Evolutionary conservation across 371 early-diverging fungal genomes (phyloP), one percentile per base, ranked within the genome.

Genomic region (Entomophthora muscae): DNA sequence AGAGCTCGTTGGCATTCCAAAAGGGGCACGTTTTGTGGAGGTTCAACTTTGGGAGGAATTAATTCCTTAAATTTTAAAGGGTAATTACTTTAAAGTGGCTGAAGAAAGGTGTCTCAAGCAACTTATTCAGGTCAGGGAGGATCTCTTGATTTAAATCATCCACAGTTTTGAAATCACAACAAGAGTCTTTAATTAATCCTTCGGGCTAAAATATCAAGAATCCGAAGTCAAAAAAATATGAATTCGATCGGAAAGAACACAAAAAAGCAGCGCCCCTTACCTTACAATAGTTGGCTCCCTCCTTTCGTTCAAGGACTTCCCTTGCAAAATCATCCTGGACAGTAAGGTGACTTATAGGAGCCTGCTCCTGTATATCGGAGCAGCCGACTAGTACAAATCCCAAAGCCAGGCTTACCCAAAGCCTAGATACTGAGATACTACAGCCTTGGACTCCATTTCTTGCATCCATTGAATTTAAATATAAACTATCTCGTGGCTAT

Each of bases 11-110:
- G 29, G 86, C 88, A 26, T 75, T 70, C 96, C 96, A 97, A 71
- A 94, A 94, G 5, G 86, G 88, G 69, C 98, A 97, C 29, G 86
- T 85, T 70, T 88, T 88, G 76, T 86, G 84, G 53, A 97, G 72
- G 69, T 95, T 85, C 29, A 93, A 79, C 88, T 91, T 72, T 23
- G 29, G 26, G 22, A 23, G 61, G 3, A 3, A n/a, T 28, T 51
- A 32, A 23, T 22, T 21, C 32, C 24, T 42, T 3, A 2, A 23
- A 52, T 57, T 58, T 29, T 52, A 65, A 21, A 26, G 52, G 54
- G 24, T 21, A 23, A 30, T 55, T 72, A 88, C 89, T 76, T 89
- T 91, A 66, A 85, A 89, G 70, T 91, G 90, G 61, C 90, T 75
- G 72, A 94, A 96, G 72, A 90, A 92, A 23, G 83, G 79, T 27